Evolutionary conservation across 2,329 filamentous ascomycete species (phyloP).

Genomic region (Sclerotiophoma versabilis): DNA sequence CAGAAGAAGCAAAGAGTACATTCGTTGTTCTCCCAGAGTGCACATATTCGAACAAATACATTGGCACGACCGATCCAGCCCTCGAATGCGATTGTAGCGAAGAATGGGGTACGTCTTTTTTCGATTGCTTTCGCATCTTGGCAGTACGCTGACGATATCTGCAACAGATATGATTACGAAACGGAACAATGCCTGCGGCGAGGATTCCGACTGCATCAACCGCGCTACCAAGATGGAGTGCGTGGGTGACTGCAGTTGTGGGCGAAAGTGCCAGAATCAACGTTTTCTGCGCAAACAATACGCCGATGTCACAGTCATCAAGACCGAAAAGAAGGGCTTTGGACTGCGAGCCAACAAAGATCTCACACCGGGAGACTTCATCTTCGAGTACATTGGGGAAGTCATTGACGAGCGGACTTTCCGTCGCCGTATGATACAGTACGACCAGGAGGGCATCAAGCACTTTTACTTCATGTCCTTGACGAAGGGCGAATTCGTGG

Average conservation of each 20-base stretch:
- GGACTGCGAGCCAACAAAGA: conserved; percentile 83
- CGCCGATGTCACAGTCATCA: conserved; percentile 91
- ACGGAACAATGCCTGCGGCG: conserved; percentile 84
- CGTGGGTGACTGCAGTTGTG: conserved; percentile 85
- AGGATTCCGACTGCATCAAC: conserved; percentile 98
- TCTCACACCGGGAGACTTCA: conserved; percentile 84
- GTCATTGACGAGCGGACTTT: conserved; percentile 95
- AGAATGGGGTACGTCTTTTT: conserved; percentile 81
- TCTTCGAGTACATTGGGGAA: conserved; percentile 98
- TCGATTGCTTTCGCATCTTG: background rate
- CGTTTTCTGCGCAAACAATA: conserved; percentile 91
- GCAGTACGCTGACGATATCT: conserved; percentile 41
- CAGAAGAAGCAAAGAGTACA: conserved; percentile 73
- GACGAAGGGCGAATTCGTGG: conserved; percentile 94
- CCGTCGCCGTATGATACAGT: conserved; percentile 87
- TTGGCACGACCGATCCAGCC: conserved; percentile 90
- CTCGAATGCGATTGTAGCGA: conserved; percentile 95
- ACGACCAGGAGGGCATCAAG: conserved; percentile 95
- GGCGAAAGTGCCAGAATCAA: conserved; percentile 88
- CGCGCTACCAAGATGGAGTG: conserved; percentile 98
- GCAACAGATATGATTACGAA: conserved; percentile 57
- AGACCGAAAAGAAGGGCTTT: conserved; percentile 97
- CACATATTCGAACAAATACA: conserved; percentile 87
- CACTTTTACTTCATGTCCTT: conserved; percentile 99
- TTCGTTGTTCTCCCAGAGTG: conserved; percentile 87